A percentile compares a stretch with the other conserved stretches of the same genome.
phyloP scores from a whole-genome alignment of 129 eudicot genomes.

The Heracleum sosnowskyi region DNA sequence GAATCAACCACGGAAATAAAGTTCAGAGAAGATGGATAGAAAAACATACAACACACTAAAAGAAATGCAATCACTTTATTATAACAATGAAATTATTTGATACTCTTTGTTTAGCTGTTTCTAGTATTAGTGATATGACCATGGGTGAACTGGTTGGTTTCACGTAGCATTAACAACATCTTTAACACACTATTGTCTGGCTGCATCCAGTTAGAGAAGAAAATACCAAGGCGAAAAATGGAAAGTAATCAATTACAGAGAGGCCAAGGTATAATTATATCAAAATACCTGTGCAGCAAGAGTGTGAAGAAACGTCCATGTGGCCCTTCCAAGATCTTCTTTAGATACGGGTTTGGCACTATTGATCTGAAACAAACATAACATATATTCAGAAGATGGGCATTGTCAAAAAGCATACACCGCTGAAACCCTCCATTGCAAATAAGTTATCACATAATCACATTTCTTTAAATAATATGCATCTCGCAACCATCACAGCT shows the following conservation, averaged over 20 bases:
- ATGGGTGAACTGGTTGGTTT: no score
- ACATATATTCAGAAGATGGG: neutral
- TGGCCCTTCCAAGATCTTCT: constrained; percentile 97
- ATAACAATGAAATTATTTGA: neutral
- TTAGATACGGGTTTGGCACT: constrained; percentile 55
- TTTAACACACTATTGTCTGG: no score
- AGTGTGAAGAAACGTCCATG: constrained; percentile 98
- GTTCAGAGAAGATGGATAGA: neutral
- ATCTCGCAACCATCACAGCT: neutral
- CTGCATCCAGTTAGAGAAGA: neutral
- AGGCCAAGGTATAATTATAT: neutral
- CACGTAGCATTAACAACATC: no score
- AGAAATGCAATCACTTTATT: neutral
- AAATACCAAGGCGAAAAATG: neutral
- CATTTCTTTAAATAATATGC: neutral
- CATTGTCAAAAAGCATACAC: neutral
- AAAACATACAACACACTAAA: neutral
- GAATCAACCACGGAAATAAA: neutral
- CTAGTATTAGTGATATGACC: neutral
- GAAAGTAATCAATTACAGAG: neutral
- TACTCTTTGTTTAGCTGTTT: neutral
- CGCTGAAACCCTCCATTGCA: no score
- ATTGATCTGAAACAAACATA: constrained; percentile 40
- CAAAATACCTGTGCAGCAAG: constrained; percentile 87
- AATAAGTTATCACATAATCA: neutral